Percentiles rank a stretch among this genome's conserved stretches.
phyloP scores from a whole-genome alignment of 2,329 filamentous ascomycete species.

The Trichoderma brevicompactum region DNA sequence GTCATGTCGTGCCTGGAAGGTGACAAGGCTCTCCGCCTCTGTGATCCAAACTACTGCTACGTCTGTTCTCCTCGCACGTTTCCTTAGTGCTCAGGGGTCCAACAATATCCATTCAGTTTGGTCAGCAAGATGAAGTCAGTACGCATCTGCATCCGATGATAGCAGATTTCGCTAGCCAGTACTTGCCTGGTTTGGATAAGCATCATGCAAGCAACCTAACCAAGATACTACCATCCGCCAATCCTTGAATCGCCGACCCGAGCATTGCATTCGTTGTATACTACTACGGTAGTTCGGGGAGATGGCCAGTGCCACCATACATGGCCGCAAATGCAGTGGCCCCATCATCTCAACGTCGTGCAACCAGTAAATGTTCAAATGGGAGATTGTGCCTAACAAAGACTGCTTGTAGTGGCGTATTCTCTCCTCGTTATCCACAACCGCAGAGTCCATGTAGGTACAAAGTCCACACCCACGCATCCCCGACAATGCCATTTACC shows the following conservation, averaged over 20 bases:
- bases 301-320: constrained; percentile 13
- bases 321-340: constrained; percentile 11
- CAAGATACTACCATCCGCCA: constrained; percentile 16
- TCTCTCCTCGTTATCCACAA: background rate
- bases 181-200: constrained; percentile 21
- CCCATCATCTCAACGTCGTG: constrained; percentile 27
- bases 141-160: background rate
- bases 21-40: background rate
- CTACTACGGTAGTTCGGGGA: constrained; percentile 20
- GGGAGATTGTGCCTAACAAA: constrained; percentile 17
- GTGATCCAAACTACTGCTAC: background rate
- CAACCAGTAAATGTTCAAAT: constrained; percentile 18
- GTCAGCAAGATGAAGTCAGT: background rate
- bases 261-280: constrained; percentile 4
- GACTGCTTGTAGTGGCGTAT: background rate
- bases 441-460: background rate
- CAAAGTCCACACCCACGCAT: background rate
- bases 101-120: background rate
- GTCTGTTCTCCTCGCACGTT: background rate
- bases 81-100: background rate
- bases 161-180: background rate
- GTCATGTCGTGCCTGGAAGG: constrained; percentile 18
- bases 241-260: constrained; percentile 22
- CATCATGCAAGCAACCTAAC: constrained; percentile 25
- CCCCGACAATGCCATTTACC: background rate